Percentiles rank a stretch among this genome's conserved stretches.
phyloP scores from a whole-genome alignment of 2,329 filamentous ascomycete species.

The Trichoderma breve region DNA sequence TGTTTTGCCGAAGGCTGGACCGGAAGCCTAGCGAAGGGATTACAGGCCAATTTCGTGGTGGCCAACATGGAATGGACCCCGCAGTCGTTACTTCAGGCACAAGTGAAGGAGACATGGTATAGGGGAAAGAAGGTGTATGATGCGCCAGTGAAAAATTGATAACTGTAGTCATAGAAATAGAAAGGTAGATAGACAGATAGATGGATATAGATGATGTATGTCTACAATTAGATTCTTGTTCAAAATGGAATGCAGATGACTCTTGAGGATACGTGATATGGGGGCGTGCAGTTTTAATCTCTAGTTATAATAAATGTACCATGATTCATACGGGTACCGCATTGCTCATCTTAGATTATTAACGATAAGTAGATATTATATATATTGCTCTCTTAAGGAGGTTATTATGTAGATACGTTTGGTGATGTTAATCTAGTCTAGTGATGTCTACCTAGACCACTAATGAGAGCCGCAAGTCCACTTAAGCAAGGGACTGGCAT shows the following conservation, averaged over 20 bases:
- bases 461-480: neutral
- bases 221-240: neutral
- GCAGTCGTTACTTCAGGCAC: neutral
- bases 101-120: constrained; percentile 5
- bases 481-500: constrained; percentile 1
- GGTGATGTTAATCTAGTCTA: neutral
- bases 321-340: neutral
- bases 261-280: neutral
- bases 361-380: neutral
- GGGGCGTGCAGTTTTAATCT: no score
- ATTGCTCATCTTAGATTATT: neutral
- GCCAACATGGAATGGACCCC: constrained; percentile 10
- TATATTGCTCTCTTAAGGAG: neutral
- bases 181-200: neutral
- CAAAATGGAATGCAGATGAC: neutral
- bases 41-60: neutral
- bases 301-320: neutral
- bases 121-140: constrained; percentile 3
- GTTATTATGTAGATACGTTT: neutral
- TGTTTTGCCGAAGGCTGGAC: constrained; percentile 13
- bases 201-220: neutral
- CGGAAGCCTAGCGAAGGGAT: neutral
- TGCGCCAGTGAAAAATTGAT: neutral
- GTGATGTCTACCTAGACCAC: neutral
- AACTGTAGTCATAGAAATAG: neutral